phyloP scores from a whole-genome alignment of 75 land plant genomes.

The Azolla pinnata region DNA sequence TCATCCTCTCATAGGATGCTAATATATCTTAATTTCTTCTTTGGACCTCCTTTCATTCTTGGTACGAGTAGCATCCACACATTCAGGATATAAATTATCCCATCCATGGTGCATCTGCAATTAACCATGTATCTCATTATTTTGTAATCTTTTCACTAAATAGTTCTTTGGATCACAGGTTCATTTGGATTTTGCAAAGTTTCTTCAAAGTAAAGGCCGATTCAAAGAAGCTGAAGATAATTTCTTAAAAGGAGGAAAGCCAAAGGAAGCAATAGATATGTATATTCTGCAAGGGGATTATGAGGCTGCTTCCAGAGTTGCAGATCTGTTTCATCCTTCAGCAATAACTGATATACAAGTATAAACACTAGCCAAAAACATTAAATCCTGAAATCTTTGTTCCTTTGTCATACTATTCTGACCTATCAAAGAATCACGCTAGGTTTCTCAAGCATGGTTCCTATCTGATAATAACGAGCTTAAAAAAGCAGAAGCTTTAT shows the following conservation, averaged over 20 bases:
- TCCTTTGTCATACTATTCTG: not conserved
- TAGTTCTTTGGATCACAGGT: constrained; percentile 23
- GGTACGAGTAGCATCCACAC: too few species aligned
- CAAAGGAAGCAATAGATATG: constrained; percentile 38
- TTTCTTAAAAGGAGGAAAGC: constrained; percentile 31
- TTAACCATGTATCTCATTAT: too few species aligned
- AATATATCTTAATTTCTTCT: too few species aligned
- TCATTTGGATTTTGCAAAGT: constrained; percentile 24
- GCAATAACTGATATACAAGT: constrained; percentile 27
- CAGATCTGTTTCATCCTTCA: constrained; percentile 30
- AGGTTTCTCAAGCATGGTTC: constrained; percentile 34
- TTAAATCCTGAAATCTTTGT: not conserved
- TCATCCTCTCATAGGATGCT: too few species aligned
- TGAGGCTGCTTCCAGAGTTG: constrained; percentile 28
- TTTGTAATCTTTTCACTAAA: too few species aligned
- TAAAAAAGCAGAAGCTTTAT: constrained; percentile 24
- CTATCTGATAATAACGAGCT: constrained; percentile 23
- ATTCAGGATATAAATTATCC: too few species aligned
- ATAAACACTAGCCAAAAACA: too few species aligned
- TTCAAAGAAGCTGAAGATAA: constrained; percentile 27
- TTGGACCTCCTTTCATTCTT: too few species aligned
- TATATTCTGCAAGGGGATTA: constrained; percentile 27
- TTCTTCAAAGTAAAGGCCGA: constrained; percentile 30
- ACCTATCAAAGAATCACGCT: too few species aligned
- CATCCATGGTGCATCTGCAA: too few species aligned